Conservation (phyloP, 2,329 filamentous ascomycete genomes). For the Colletotrichum sp. region DNA sequence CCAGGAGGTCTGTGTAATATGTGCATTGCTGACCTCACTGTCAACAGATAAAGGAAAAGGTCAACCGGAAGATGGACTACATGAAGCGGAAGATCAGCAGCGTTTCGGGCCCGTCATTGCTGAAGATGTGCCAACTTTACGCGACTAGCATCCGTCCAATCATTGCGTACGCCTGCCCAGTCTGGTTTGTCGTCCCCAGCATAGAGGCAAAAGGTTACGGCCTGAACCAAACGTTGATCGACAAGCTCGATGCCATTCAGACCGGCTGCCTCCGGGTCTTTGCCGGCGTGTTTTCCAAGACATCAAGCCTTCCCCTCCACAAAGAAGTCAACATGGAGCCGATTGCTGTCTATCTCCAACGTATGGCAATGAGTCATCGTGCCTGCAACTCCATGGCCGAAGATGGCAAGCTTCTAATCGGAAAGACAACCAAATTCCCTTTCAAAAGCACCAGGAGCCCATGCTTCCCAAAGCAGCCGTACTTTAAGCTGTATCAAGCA, state of each 20-base stretch:
- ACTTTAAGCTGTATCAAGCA: not conserved
- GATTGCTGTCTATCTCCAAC: not conserved
- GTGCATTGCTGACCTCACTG: not conserved
- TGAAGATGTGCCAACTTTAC: not conserved
- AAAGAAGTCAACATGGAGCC: not conserved
- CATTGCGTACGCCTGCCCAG: not conserved
- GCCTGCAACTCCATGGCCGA: not conserved
- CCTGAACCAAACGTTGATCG: not conserved
- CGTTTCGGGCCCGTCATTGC: not conserved
- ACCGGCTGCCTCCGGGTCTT: not conserved
- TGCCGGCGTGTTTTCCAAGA: not conserved
- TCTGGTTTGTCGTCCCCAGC: not conserved
- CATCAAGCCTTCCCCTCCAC: not conserved
- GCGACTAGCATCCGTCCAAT: not conserved
- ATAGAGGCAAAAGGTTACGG: not conserved
- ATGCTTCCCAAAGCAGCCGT: not conserved
- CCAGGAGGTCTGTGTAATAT: not conserved
- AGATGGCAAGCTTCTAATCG: not conserved
- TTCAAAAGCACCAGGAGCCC: not conserved
- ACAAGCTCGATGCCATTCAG: not conserved
- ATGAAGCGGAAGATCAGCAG: not conserved
- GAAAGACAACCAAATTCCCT: not conserved
- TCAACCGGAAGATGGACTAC: not conserved
- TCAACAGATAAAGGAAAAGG: not conserved
- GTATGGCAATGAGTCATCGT: not conserved